Evolutionary conservation across 225 moss, liverwort and hornwort species (phyloP).

Genomic region (Marchantia paleacea): DNA sequence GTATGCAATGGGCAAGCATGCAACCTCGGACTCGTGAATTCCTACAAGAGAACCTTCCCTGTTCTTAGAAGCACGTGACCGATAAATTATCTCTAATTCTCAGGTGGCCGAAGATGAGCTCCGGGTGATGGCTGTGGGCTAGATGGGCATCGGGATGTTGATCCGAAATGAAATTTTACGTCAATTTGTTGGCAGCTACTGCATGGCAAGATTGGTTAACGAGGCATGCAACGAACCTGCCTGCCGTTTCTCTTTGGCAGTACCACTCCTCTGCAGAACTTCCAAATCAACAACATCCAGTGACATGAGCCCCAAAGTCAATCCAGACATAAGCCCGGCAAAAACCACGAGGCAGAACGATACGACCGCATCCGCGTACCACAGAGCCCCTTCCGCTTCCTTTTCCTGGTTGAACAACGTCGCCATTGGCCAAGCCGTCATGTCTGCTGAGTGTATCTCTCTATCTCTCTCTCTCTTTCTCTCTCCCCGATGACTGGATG

Average conservation of each 20-base stretch:
- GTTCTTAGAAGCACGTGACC: background rate
- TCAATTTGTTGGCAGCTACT: background rate
- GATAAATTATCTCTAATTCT: background rate
- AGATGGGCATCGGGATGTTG: background rate
- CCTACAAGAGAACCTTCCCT: background rate
- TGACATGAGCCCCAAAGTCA: constrained; percentile 95
- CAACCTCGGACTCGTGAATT: background rate
- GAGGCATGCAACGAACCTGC: constrained; percentile 48
- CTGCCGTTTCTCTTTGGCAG: constrained; percentile 57
- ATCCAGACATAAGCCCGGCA: constrained; percentile 93
- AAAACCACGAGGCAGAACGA: constrained; percentile 71
- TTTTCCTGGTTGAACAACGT: background rate
- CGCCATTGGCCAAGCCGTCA: background rate
- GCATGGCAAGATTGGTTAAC: background rate
- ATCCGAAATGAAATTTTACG: background rate
- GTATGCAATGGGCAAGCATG: background rate
- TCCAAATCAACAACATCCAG: constrained; percentile 87
- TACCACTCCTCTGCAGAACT: constrained; percentile 85
- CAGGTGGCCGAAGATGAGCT: background rate
- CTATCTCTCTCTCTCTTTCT: too few species aligned
- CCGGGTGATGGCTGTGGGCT: too few species aligned
- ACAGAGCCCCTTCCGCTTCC: constrained; percentile 45
- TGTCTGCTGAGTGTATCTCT: background rate
- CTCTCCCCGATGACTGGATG: too few species aligned
- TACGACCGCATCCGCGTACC: constrained; percentile 62